Percentiles rank a stretch among this genome's conserved stretches.
These are phyloP conservation scores for Debaryomycetaceae sp. DNA, from an alignment of 1,139 yeast species.

Conservation along the genomic window DNA sequence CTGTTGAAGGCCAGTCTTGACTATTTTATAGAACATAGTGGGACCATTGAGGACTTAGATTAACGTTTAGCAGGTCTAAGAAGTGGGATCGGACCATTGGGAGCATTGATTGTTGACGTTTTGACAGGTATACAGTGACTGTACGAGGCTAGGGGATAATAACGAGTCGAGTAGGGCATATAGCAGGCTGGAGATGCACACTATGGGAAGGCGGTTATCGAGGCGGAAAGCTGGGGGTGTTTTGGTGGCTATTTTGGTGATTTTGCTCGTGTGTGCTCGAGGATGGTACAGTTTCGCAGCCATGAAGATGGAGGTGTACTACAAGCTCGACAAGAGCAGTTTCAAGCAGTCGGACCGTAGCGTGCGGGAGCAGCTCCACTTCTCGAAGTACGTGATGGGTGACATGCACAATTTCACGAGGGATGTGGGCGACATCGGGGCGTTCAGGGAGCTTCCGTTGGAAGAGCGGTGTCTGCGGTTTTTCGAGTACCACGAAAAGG, in stretches of 20 bases:
- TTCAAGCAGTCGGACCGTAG: constrained; percentile 13
- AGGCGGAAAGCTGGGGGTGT: neutral
- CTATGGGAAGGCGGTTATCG: neutral
- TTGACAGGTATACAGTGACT: too few species aligned
- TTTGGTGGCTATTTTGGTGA: neutral
- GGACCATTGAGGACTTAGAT: too few species aligned
- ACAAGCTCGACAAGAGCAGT: constrained; percentile 9
- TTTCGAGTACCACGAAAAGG: constrained; percentile 20
- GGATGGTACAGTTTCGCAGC: neutral
- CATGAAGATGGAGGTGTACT: constrained; percentile 1
- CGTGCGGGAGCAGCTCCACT: constrained; percentile 23
- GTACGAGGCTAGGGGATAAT: too few species aligned
- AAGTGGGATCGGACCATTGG: too few species aligned
- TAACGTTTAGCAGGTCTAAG: too few species aligned
- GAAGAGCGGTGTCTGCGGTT: constrained; percentile 26
- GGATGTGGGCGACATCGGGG: constrained; percentile 10
- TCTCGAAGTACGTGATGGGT: constrained; percentile 25
- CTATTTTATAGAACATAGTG: too few species aligned
- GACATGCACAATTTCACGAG: constrained; percentile 20
- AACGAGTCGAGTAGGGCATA: too few species aligned
- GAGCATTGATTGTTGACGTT: too few species aligned
- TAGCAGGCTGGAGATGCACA: constrained; percentile 2
- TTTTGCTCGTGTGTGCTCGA: neutral
- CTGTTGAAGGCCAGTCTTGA: too few species aligned
- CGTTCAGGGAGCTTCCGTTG: constrained; percentile 12